phyloP scores from a whole-genome alignment of 1,284 basidiomycete genomes.

The Ustilago tritici region DNA sequence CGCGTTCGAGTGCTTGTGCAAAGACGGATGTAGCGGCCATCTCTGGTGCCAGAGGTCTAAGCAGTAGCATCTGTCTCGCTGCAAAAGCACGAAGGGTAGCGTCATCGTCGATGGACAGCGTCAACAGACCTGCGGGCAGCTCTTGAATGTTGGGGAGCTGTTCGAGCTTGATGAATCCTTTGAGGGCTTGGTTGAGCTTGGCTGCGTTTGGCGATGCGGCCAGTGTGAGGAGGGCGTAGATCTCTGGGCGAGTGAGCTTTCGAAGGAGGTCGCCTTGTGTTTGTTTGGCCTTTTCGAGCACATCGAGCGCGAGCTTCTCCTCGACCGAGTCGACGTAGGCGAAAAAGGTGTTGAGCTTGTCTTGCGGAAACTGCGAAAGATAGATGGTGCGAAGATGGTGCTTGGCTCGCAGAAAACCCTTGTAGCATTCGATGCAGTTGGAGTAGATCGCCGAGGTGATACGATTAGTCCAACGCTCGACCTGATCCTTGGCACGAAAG shows the following conservation, averaged over 20 bases:
- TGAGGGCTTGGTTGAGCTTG: conserved; percentile 40
- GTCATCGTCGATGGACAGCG: conserved; percentile 42
- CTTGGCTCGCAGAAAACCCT: conserved; percentile 48
- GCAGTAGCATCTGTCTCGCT: conserved; percentile 39
- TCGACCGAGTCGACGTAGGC: conserved; percentile 52
- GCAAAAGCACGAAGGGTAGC: conserved; percentile 41
- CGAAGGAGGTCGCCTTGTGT: conserved; percentile 18
- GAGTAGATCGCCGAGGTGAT: conserved; percentile 41
- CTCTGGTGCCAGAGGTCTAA: conserved; percentile 31
- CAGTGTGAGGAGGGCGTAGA: conserved; percentile 48
- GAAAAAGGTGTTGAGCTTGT: conserved; percentile 52
- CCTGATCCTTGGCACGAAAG: conserved; percentile 46
- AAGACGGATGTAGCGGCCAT: conserved; percentile 30
- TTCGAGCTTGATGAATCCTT: conserved; percentile 29
- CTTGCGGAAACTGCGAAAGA: conserved; percentile 37
- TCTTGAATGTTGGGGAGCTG: conserved; percentile 43
- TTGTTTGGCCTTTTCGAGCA: conserved; percentile 26
- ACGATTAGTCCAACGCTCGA: conserved; percentile 47
- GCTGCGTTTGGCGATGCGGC: conserved; percentile 31
- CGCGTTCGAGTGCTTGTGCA: conserved; percentile 12
- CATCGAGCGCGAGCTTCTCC: conserved; percentile 40
- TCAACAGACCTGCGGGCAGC: conserved; percentile 47
- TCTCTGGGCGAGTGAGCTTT: conserved; percentile 40
- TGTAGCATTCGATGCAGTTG: conserved; percentile 58
- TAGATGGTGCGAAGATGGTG: conserved; percentile 35